Evolutionary conservation across 169 alveolate genomes (phyloP).

Genomic region (Babesia divergens): DNA sequence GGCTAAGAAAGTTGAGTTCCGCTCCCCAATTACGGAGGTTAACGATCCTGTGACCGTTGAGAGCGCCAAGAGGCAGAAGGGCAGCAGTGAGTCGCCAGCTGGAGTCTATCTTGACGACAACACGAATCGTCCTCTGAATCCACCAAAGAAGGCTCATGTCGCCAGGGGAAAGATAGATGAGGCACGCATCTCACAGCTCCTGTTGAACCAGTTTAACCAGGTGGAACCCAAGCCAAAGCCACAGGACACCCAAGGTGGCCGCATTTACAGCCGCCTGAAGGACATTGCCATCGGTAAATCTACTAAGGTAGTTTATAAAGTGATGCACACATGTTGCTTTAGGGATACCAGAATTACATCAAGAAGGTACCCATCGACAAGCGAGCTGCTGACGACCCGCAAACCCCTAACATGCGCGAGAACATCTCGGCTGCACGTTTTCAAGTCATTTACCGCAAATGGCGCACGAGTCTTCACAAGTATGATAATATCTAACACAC

Average conservation of each 20-base stretch:
- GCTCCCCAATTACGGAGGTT: not conserved
- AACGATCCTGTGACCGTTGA: not conserved
- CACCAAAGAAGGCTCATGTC: slow-evolving; percentile 65
- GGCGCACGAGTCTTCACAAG: slow-evolving; percentile 74
- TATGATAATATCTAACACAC: slow-evolving; percentile 60
- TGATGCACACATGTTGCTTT: not conserved
- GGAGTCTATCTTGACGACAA: slow-evolving; percentile 58
- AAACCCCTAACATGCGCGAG: slow-evolving; percentile 73
- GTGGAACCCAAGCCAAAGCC: slow-evolving; percentile 33
- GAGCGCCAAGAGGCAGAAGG: slow-evolving; percentile 5
- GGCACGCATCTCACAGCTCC: slow-evolving; percentile 49
- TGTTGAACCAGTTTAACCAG: slow-evolving; percentile 60
- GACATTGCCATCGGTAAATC: slow-evolving; percentile 79
- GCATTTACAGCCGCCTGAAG: slow-evolving; percentile 69
- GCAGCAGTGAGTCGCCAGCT: not conserved
- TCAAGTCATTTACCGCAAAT: slow-evolving; percentile 69
- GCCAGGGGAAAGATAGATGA: slow-evolving; percentile 19
- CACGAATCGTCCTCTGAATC: slow-evolving; percentile 67
- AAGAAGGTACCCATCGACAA: slow-evolving; percentile 68
- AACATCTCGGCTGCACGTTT: slow-evolving; percentile 71
- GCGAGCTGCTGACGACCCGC: slow-evolving; percentile 73
- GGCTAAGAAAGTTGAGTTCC: not conserved
- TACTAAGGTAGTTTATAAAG: slow-evolving; percentile 56
- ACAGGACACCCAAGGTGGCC: slow-evolving; percentile 47
- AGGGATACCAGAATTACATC: slow-evolving; percentile 75